phyloP scores from a whole-genome alignment of 1,284 basidiomycete species.

The Coniophora puteana region DNA sequence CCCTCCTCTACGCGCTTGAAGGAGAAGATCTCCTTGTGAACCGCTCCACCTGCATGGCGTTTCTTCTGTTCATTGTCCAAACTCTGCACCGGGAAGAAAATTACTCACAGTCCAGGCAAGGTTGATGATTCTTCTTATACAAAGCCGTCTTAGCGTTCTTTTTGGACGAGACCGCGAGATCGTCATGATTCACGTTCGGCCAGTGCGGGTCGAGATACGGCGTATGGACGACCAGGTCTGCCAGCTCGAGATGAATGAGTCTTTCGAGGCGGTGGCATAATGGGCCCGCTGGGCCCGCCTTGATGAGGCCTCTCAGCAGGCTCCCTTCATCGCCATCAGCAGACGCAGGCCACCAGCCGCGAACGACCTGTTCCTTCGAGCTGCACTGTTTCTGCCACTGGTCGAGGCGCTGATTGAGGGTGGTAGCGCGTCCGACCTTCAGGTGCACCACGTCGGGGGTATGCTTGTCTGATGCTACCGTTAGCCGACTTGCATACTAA shows the following conservation, averaged over 20 bases:
- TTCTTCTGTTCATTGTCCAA: constrained; percentile 6
- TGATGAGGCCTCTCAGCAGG: constrained; percentile 43
- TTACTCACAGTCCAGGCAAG: constrained; percentile 33
- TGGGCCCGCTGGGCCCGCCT: constrained; percentile 49
- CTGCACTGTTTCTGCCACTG: constrained; percentile 72
- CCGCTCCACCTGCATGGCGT: constrained; percentile 41
- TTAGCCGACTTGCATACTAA: too few relatives aligned
- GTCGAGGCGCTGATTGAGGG: constrained; percentile 49
- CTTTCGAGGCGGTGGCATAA: constrained; percentile 52
- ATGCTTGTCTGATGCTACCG: constrained; percentile 31
- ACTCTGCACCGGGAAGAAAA: neutral
- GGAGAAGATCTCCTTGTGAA: constrained; percentile 75
- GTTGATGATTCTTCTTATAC: constrained; percentile 13
- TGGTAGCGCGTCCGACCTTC: constrained; percentile 51
- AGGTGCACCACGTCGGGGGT: constrained; percentile 34
- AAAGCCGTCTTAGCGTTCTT: neutral
- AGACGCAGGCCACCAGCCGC: constrained; percentile 48
- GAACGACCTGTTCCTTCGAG: constrained; percentile 45
- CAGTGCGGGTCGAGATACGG: constrained; percentile 55
- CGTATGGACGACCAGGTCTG: constrained; percentile 56
- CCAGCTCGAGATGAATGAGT: constrained; percentile 72
- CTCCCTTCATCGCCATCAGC: constrained; percentile 21
- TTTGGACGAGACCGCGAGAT: constrained; percentile 3
- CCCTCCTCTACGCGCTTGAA: constrained; percentile 53
- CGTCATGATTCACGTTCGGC: constrained; percentile 28